Evolutionary conservation across 352 stramenopile species (phyloP).

Genomic region (Phytophthora gonapodyides): DNA sequence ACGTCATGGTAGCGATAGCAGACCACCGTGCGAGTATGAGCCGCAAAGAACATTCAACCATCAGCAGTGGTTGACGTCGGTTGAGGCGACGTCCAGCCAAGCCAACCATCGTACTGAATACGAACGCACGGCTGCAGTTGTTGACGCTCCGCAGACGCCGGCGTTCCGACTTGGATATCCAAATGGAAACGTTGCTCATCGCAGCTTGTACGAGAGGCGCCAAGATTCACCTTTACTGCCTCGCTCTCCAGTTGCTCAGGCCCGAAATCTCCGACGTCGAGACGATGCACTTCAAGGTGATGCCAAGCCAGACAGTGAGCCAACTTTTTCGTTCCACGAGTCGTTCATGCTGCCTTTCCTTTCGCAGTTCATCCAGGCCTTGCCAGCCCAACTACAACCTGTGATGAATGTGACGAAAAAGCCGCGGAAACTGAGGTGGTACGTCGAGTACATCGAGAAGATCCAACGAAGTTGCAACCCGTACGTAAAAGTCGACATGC

Average conservation of each 20-base stretch:
- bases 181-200: neutral
- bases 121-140: neutral
- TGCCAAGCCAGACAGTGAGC: constrained; percentile 23
- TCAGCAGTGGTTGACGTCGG: too few species aligned
- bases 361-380: constrained; percentile 45
- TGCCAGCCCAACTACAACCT: constrained; percentile 41
- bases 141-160: neutral
- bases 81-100: too few species aligned
- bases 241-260: neutral
- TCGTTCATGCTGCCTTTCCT: constrained; percentile 44
- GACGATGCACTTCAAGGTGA: neutral
- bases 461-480: constrained; percentile 36
- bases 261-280: neutral
- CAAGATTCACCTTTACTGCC: neutral
- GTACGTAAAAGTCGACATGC: constrained; percentile 36
- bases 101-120: neutral
- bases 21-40: too few species aligned
- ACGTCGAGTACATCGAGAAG: constrained; percentile 51
- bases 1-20: too few species aligned
- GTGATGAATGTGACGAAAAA: constrained; percentile 67
- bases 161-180: neutral
- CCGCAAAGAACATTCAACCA: neutral
- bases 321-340: constrained; percentile 56
- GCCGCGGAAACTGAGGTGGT: constrained; percentile 62
- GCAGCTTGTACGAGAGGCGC: too few species aligned